These are phyloP conservation scores for Kwoniella sp. DNA, from an alignment of 768 basidiomycete genomes.

Conservation along the genomic window DNA sequence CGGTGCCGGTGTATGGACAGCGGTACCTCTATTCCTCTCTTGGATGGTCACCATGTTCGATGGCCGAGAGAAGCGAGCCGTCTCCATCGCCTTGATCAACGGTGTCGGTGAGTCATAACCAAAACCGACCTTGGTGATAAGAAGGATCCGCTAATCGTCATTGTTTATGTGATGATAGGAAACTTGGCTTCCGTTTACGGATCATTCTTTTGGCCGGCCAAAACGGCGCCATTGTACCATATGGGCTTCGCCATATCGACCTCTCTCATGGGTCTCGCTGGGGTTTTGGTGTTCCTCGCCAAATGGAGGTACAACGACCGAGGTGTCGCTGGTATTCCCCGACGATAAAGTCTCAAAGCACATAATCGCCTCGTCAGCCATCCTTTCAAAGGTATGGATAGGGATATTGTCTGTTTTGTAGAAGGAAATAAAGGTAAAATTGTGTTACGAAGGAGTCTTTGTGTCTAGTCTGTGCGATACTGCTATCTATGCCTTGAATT, in stretches of 20 bases:
- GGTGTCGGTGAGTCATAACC: conserved; percentile 48
- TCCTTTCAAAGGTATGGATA: too few relatives aligned
- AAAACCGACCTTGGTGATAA: too few relatives aligned
- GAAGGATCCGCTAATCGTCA: too few relatives aligned
- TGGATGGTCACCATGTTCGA: conserved; percentile 54
- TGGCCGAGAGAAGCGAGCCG: conserved; percentile 50
- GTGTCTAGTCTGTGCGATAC: too few relatives aligned
- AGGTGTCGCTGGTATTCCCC: conserved; percentile 31
- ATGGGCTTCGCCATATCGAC: conserved; percentile 49
- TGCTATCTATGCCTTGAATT: too few relatives aligned
- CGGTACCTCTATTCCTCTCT: conserved; percentile 50
- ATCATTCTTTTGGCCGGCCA: conserved; percentile 54
- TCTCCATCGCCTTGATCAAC: conserved; percentile 54
- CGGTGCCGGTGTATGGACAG: conserved; percentile 54
- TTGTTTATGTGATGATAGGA: background rate
- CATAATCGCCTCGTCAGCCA: too few relatives aligned
- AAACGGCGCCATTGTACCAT: conserved; percentile 45
- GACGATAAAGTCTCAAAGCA: conserved; percentile 6
- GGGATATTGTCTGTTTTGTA: too few relatives aligned
- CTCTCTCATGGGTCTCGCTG: conserved; percentile 41
- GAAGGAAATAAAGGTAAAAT: too few relatives aligned
- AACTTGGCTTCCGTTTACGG: conserved; percentile 52
- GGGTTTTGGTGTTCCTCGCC: conserved; percentile 19
- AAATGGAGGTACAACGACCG: conserved; percentile 45
- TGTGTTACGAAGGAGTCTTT: too few relatives aligned